Evolutionary conservation across 2,329 filamentous ascomycete genomes (phyloP).

Genomic region (Colletotrichum musae): DNA sequence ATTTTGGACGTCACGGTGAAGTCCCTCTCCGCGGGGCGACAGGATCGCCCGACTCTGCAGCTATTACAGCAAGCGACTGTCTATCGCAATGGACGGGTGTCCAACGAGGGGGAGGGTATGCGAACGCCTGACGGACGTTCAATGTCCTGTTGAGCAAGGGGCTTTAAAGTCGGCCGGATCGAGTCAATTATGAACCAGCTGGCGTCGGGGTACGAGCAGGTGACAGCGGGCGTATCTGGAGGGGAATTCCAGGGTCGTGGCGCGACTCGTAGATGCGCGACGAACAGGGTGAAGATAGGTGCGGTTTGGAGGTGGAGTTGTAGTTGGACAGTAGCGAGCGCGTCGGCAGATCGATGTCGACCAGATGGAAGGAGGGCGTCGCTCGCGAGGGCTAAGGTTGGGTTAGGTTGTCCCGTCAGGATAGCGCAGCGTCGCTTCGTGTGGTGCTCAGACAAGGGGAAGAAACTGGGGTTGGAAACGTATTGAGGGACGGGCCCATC

Average conservation of each 20-base stretch:
- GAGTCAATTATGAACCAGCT: constrained; percentile 10
- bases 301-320: background rate
- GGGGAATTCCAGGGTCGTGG: constrained; percentile 9
- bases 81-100: constrained; percentile 30
- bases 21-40: constrained; percentile 40
- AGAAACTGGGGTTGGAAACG: constrained; percentile 23
- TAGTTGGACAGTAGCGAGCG: constrained; percentile 23
- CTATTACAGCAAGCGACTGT: constrained; percentile 26
- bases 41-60: constrained; percentile 35
- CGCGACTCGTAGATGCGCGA: constrained; percentile 14
- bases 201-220: constrained; percentile 7
- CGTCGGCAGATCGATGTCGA: constrained; percentile 39
- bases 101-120: constrained; percentile 24
- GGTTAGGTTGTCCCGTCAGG: constrained; percentile 30
- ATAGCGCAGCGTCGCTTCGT: constrained; percentile 30
- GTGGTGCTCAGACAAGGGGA: constrained; percentile 30
- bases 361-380: constrained; percentile 35
- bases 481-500: constrained; percentile 33
- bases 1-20: constrained; percentile 71
- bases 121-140: background rate
- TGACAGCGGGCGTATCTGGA: constrained; percentile 16
- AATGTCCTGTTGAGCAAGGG: constrained; percentile 10
- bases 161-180: constrained; percentile 18
- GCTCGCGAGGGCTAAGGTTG: constrained; percentile 38
- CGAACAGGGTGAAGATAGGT: background rate